Conservation (phyloP, 495 filamentous ascomycete genomes). For the Penicillium simplicissimum region DNA sequence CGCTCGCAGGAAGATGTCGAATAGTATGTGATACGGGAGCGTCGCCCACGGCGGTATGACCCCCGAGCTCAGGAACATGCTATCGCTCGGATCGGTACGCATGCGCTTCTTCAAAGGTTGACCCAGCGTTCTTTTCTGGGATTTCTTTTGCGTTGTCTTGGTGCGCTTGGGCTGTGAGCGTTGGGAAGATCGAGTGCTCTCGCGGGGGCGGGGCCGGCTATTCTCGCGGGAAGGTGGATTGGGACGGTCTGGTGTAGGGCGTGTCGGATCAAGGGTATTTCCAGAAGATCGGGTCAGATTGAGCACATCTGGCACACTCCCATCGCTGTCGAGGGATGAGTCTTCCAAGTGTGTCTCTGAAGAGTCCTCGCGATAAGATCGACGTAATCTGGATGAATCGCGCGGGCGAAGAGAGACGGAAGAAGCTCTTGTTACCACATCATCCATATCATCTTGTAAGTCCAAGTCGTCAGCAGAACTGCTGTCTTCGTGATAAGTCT, state of each 20-base stretch:
- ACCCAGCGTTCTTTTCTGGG: conserved; percentile 22
- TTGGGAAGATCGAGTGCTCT: conserved; percentile 11
- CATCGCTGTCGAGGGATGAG: conserved; percentile 11
- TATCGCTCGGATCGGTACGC: conserved; percentile 24
- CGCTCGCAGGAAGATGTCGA: conserved; percentile 67
- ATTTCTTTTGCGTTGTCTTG: conserved; percentile 22
- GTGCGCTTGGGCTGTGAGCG: conserved; percentile 21
- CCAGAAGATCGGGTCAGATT: neutral
- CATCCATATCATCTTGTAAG: conserved; percentile 16
- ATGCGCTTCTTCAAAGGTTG: conserved; percentile 31
- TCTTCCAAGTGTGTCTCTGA: conserved; percentile 36
- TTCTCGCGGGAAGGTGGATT: neutral
- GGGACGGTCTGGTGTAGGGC: neutral
- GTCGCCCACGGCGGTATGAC: conserved; percentile 66
- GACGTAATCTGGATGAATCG: conserved; percentile 30
- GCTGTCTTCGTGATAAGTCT: conserved; percentile 46
- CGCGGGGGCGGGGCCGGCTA: neutral
- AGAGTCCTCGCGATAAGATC: conserved; percentile 49
- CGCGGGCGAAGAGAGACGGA: conserved; percentile 41
- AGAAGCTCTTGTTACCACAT: conserved; percentile 11
- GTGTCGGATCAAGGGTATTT: neutral
- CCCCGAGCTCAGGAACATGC: conserved; percentile 34
- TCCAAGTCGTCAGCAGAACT: conserved; percentile 31
- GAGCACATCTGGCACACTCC: conserved; percentile 4
- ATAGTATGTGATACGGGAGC: conserved; percentile 70